Evolutionary conservation across 768 basidiomycete species (phyloP).

Genomic region (Trametopsis cervina): DNA sequence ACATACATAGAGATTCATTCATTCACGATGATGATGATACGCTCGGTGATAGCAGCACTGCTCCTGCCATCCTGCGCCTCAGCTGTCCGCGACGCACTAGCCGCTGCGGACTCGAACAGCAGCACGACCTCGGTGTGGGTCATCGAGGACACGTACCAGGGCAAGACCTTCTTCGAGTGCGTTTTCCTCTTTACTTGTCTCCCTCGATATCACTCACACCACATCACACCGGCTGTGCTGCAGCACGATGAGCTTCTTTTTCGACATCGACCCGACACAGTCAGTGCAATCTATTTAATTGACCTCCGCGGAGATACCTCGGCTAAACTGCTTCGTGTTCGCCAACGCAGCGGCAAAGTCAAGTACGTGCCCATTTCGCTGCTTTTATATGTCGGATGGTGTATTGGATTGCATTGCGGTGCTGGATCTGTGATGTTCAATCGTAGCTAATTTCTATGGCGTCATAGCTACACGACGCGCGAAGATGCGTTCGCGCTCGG

Average conservation of each 20-base stretch:
- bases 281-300: no score
- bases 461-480: conserved; percentile 52
- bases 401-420: conserved; percentile 2
- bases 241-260: conserved; percentile 57
- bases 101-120: conserved; percentile 29
- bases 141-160: conserved; percentile 58
- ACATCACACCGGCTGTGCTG: not conserved
- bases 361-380: conserved; percentile 37
- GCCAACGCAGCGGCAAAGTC: conserved; percentile 69
- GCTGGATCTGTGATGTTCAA: no score
- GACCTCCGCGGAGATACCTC: no score
- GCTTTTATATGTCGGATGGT: conserved; percentile 8
- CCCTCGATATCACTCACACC: not conserved
- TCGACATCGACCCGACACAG: conserved; percentile 61
- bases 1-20: no score
- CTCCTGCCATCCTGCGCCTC: no score
- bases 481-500: conserved; percentile 43
- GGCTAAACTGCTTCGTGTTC: no score
- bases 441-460: no score
- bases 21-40: no score
- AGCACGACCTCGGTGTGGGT: conserved; percentile 60
- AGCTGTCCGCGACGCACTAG: no score
- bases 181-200: conserved; percentile 22
- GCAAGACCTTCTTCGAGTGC: conserved; percentile 65
- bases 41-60: no score